Percentiles rank a stretch among this genome's conserved stretches.
Evolutionary conservation across 2,329 filamentous ascomycete species (phyloP).

Genomic region (Paradendryphiella salina): DNA sequence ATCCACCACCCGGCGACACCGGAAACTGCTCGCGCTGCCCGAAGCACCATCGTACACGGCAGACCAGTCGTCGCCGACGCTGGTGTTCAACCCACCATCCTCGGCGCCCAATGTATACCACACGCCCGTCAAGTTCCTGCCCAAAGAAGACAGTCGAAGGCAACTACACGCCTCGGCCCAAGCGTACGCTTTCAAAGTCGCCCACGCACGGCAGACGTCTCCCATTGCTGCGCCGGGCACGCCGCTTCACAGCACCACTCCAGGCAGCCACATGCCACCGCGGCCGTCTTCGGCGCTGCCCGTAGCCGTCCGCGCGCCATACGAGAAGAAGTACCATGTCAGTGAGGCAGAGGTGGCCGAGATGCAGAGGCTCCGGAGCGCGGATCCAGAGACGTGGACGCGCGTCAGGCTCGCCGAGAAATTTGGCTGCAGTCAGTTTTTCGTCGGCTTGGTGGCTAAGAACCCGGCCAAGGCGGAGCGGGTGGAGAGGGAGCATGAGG

Average conservation of each 20-base stretch:
- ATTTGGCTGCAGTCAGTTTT: slow-evolving; percentile 65
- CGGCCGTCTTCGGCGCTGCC: slow-evolving; percentile 46
- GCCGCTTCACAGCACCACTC: slow-evolving; percentile 16
- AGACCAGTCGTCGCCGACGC: slow-evolving; percentile 30
- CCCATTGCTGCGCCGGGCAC: slow-evolving; percentile 38
- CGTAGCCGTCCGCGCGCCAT: slow-evolving; percentile 54
- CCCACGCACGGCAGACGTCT: slow-evolving; percentile 28
- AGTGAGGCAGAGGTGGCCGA: slow-evolving; percentile 60
- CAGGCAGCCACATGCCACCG: slow-evolving; percentile 24
- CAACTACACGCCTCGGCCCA: slow-evolving; percentile 49
- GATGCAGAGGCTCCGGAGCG: slow-evolving; percentile 59
- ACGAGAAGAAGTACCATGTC: slow-evolving; percentile 65
- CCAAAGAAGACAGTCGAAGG: slow-evolving; percentile 59
- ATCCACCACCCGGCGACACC: slow-evolving; percentile 52
- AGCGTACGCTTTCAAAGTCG: slow-evolving; percentile 23
- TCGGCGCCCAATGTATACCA: slow-evolving; percentile 65
- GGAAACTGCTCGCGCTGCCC: slow-evolving; percentile 52
- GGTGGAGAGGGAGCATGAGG: slow-evolving; percentile 55
- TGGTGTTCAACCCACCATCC: slow-evolving; percentile 67
- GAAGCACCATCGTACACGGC: slow-evolving; percentile 51
- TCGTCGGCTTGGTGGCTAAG: slow-evolving; percentile 63
- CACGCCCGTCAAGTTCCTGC: slow-evolving; percentile 67
- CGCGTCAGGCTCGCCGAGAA: slow-evolving; percentile 62
- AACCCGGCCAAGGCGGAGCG: slow-evolving; percentile 46
- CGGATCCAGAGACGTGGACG: slow-evolving; percentile 64